A percentile compares a stretch with the other conserved stretches of the same genome.
Conservation (phyloP, 2,329 filamentous ascomycete genomes). For the Lecanicillium sp. region DNA sequence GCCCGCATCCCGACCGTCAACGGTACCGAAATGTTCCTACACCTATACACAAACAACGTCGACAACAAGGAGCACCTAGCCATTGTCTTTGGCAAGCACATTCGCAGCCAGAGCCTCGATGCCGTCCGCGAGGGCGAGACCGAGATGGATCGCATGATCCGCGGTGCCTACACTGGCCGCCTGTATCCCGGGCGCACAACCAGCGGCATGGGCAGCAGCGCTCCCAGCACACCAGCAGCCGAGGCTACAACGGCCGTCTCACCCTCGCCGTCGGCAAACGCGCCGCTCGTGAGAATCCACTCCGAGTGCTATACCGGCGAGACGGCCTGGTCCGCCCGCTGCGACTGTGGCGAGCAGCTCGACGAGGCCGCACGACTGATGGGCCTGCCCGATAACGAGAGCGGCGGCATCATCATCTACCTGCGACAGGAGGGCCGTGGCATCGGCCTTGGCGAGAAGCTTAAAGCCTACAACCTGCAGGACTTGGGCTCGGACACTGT, state of each 20-base stretch:
- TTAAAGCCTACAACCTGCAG: constrained; percentile 97
- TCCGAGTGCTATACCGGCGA: constrained; percentile 98
- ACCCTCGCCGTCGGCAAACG: constrained; percentile 12
- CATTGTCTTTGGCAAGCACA: constrained; percentile 88
- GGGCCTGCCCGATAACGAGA: constrained; percentile 59
- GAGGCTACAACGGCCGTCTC: constrained; percentile 17
- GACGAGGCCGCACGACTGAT: constrained; percentile 94
- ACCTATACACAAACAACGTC: constrained; percentile 86
- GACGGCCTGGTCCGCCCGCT: constrained; percentile 95
- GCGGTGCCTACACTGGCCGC: constrained; percentile 85
- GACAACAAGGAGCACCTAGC: constrained; percentile 96
- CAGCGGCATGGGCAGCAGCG: constrained; percentile 53
- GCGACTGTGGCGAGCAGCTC: constrained; percentile 95
- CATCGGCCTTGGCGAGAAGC: constrained; percentile 89
- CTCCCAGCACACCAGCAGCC: constrained; percentile 1
- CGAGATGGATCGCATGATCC: constrained; percentile 85
- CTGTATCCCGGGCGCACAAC: constrained; percentile 79
- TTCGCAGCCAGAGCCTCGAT: constrained; percentile 68
- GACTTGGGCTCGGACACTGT: constrained; percentile 97
- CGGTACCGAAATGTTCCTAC: constrained; percentile 93
- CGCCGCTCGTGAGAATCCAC: constrained; percentile 85
- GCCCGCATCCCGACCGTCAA: constrained; percentile 89
- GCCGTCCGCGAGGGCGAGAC: constrained; percentile 69
- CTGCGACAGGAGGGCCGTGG: constrained; percentile 92
- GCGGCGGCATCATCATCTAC: constrained; percentile 89